phyloP scores from a whole-genome alignment of 352 stramenopile genomes.

The Pythium plurisporium region DNA sequence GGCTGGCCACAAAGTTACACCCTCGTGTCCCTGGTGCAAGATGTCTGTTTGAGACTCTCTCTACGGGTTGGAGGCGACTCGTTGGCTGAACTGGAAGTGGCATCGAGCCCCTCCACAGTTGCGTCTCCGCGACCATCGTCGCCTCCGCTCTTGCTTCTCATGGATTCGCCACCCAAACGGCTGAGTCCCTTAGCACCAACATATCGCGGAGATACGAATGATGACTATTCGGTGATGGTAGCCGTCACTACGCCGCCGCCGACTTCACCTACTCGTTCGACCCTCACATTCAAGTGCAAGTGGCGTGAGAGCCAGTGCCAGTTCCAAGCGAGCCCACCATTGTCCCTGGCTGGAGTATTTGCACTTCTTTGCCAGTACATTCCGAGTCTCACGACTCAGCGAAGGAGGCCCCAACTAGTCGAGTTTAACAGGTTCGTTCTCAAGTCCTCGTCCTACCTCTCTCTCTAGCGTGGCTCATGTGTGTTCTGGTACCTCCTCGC shows the following conservation, averaged over 20 bases:
- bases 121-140: conserved; percentile 13
- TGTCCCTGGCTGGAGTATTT: conserved; percentile 28
- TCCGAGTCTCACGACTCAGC: conserved; percentile 17
- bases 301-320: conserved; percentile 42
- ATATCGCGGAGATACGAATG: background rate
- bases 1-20: conserved; percentile 56
- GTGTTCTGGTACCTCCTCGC: too few relatives aligned
- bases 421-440: conserved; percentile 26
- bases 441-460: too few relatives aligned
- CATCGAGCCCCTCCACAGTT: background rate
- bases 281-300: conserved; percentile 65
- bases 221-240: background rate
- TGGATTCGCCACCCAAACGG: conserved; percentile 11
- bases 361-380: conserved; percentile 39
- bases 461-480: too few relatives aligned
- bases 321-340: conserved; percentile 32
- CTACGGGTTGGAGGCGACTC: too few relatives aligned
- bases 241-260: conserved; percentile 4
- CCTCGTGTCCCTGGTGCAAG: conserved; percentile 36
- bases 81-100: background rate
- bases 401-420: background rate
- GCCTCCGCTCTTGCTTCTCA: conserved; percentile 2
- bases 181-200: conserved; percentile 36
- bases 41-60: conserved; percentile 33
- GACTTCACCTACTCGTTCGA: conserved; percentile 1